Conservation (phyloP, 1,139 yeast genomes). For the Kluyveromyces sp. region DNA sequence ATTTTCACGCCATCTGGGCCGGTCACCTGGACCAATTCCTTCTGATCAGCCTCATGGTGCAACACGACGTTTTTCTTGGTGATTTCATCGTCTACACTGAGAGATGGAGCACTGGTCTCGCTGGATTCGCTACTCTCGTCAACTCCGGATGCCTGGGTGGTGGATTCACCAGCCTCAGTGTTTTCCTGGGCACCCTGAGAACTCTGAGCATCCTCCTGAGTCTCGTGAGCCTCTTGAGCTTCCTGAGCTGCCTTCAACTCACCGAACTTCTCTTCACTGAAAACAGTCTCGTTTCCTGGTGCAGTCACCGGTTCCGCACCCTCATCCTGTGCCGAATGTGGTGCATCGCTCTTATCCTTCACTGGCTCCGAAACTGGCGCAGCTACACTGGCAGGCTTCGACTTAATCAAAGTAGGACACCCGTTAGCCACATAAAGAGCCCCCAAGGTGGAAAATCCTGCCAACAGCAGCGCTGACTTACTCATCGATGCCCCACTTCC, state of each 20-base stretch:
- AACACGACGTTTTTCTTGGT: neutral
- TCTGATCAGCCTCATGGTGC: neutral
- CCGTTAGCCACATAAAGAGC: conserved; percentile 7
- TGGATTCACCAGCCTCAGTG: neutral
- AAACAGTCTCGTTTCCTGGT: neutral
- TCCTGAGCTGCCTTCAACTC: neutral
- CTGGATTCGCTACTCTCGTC: neutral
- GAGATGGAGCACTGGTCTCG: neutral
- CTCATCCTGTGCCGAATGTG: neutral
- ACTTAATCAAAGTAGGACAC: conserved; percentile 1
- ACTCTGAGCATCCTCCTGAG: neutral
- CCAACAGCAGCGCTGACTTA: conserved; percentile 4
- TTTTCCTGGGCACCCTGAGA: neutral
- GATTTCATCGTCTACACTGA: neutral
- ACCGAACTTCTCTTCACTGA: neutral
- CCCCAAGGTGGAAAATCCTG: conserved; percentile 5
- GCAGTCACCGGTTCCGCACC: conserved; percentile 1
- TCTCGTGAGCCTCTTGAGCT: neutral
- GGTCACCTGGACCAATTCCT: neutral
- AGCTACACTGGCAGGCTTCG: neutral
- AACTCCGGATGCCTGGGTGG: neutral
- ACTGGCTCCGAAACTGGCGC: neutral
- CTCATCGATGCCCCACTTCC: neutral
- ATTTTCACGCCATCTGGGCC: conserved; percentile 2
- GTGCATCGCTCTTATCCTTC: neutral